Conservation (phyloP, 371 early-diverging fungal species). For the Mucor saturninus region DNA sequence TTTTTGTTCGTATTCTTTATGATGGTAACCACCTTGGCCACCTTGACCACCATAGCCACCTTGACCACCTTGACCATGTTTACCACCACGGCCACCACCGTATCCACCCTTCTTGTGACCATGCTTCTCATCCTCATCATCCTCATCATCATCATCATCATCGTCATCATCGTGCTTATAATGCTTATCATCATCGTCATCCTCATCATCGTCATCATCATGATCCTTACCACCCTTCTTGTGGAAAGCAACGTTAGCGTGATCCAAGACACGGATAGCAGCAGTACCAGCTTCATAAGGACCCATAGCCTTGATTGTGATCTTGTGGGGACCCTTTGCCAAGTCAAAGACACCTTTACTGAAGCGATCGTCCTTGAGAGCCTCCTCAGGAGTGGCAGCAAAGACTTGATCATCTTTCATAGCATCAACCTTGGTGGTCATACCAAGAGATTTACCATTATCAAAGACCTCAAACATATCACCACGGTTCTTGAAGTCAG, state of each 20-base stretch:
- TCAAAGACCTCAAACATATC: conserved; percentile 52
- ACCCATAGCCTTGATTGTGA: conserved; percentile 47
- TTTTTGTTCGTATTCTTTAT: neutral
- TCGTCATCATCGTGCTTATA: conserved; percentile 13
- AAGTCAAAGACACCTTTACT: conserved; percentile 49
- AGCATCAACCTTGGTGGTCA: conserved; percentile 37
- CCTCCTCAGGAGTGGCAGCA: conserved; percentile 53
- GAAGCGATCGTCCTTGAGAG: conserved; percentile 42
- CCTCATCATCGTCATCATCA: conserved; percentile 13
- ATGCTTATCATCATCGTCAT: conserved; percentile 6
- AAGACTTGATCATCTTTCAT: conserved; percentile 34
- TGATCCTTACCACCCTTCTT: conserved; percentile 26
- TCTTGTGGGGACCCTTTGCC: conserved; percentile 46
- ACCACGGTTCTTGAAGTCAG: conserved; percentile 54
- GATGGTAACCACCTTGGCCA: neutral
- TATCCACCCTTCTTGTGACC: conserved; percentile 6
- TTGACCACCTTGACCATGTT: neutral
- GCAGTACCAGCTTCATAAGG: conserved; percentile 55
- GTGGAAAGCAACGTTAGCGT: conserved; percentile 14
- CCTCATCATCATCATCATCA: conserved; percentile 15
- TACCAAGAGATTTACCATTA: conserved; percentile 42
- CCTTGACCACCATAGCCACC: neutral
- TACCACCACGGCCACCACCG: neutral
- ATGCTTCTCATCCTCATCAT: conserved; percentile 16
- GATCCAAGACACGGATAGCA: conserved; percentile 48